Evolutionary conservation across 2,329 filamentous ascomycete species (phyloP), one percentile per base, ranked within the genome.

Genomic region (Claviceps arundinis): DNA sequence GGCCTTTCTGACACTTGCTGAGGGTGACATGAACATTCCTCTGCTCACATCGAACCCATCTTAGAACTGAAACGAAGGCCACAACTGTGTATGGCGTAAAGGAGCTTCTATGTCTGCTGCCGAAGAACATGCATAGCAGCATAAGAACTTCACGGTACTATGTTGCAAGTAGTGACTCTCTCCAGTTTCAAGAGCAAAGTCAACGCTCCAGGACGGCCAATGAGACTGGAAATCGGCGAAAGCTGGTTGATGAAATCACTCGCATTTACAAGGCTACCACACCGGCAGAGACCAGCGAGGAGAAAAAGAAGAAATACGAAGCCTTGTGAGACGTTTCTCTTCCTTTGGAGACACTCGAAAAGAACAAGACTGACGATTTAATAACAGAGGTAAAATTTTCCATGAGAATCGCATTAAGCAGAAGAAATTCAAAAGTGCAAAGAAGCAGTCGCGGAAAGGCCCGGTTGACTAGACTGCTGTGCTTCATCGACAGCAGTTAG

Each of bases 31-130:
- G 19, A 14, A 44, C 14, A 26, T 17, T 30, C 16, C 19, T n/a
- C 19, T n/a, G 22, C 49, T 50, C 42, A 50, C 34, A 30, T 11
- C 3, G n/a, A 22, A 14, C 7, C 65, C 57, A 5, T 72, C 64
- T 56, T 57, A 81, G 78, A 55, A 82, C 78, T 0, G 78, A 82
- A 64, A 76, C 71, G 49, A 82, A 81, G 57, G 78, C 78, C 22
- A 76, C 73, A 46, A 79, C 78, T 0, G 67, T 65, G 13, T 81
- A 77, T 70, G 56, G 72, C 1, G 60, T 79, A 3, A 60, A 64
- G 14, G 74, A 80, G 22, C 64, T 82, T 13, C 57, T 70, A 6
- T 60, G 63, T 4, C 52, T 62, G 7, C 60, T 81, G 7, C 78
- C 78, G 0, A 71, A 68, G 51, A 55, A 76, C 16, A 55, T 82